A percentile compares a stretch with the other conserved stretches of the same genome.
Evolutionary conservation across 2,329 filamentous ascomycete genomes (phyloP).

Genomic region (Fusarium sacchari): DNA sequence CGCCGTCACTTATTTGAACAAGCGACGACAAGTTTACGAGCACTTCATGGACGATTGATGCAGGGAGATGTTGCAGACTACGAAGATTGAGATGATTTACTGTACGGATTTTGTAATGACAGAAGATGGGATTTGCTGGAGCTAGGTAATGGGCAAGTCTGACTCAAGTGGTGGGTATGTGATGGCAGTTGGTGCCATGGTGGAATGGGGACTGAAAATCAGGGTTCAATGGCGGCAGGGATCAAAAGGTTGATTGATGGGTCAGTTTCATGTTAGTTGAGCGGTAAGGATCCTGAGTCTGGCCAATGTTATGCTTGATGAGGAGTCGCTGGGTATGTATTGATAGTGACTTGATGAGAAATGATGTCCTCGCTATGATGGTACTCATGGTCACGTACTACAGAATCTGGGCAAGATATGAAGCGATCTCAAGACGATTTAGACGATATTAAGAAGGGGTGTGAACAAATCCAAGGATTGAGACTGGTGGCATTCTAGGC

Average conservation of each 20-base stretch:
- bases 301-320: conserved; percentile 3
- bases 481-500: not conserved
- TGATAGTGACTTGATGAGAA: not conserved
- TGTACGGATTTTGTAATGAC: not conserved
- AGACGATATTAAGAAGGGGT: not conserved
- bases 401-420: not conserved
- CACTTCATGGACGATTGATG: conserved; percentile 32
- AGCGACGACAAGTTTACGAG: conserved; percentile 35
- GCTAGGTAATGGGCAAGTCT: not conserved
- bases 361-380: conserved; percentile 3
- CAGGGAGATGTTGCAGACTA: conserved; percentile 5
- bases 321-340: not conserved
- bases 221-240: conserved; percentile 29
- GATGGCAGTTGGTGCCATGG: not conserved
- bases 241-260: conserved; percentile 21
- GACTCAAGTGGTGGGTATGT: not conserved
- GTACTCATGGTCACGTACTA: not conserved
- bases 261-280: conserved; percentile 11
- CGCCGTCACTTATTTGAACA: conserved; percentile 31
- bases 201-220: conserved; percentile 17
- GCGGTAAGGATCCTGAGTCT: not conserved
- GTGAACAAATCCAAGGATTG: conserved; percentile 1
- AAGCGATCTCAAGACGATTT: conserved; percentile 14
- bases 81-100: not conserved
- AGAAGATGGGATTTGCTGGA: conserved; percentile 2